These are phyloP conservation scores for Linnemannia exigua DNA, from an alignment of 192 early-diverging fungal species.

Conservation along the genomic window DNA sequence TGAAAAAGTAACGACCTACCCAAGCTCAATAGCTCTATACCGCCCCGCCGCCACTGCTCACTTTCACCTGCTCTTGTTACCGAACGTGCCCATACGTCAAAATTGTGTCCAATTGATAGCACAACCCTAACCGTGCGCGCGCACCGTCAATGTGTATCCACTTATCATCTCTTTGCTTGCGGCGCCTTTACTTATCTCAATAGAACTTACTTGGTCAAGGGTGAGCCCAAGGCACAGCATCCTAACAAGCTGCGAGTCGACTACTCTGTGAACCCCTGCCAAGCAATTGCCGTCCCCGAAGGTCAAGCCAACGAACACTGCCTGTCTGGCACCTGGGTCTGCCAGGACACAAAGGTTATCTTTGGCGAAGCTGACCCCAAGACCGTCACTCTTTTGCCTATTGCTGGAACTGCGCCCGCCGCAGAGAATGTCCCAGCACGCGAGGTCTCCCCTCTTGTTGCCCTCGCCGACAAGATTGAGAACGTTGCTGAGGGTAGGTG, in stretches of 20 bases:
- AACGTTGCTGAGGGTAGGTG: constrained; percentile 41
- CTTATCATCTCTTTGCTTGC: background rate
- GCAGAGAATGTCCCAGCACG: constrained; percentile 24
- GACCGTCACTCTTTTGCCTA: constrained; percentile 19
- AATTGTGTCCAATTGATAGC: background rate
- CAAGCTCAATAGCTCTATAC: no score
- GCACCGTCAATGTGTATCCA: background rate
- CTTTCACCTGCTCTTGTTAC: no score
- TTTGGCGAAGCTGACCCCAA: constrained; percentile 14
- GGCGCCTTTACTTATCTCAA: no score
- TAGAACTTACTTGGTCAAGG: constrained; percentile 37
- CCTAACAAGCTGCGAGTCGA: constrained; percentile 34
- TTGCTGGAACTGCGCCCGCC: constrained; percentile 45
- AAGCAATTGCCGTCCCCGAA: constrained; percentile 40
- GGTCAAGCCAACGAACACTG: constrained; percentile 26
- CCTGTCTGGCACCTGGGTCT: constrained; percentile 38
- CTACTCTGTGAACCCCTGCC: constrained; percentile 51
- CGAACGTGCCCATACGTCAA: background rate
- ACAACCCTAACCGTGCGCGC: background rate
- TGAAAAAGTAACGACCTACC: constrained; percentile 21
- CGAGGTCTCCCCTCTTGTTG: constrained; percentile 29
- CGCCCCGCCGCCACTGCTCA: background rate
- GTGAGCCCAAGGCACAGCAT: constrained; percentile 10
- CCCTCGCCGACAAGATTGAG: constrained; percentile 21
- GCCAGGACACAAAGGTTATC: constrained; percentile 39